Evolutionary conservation across 805 yeast genomes (phyloP).

Genomic region (Sungouiozyma ichnusensis): DNA sequence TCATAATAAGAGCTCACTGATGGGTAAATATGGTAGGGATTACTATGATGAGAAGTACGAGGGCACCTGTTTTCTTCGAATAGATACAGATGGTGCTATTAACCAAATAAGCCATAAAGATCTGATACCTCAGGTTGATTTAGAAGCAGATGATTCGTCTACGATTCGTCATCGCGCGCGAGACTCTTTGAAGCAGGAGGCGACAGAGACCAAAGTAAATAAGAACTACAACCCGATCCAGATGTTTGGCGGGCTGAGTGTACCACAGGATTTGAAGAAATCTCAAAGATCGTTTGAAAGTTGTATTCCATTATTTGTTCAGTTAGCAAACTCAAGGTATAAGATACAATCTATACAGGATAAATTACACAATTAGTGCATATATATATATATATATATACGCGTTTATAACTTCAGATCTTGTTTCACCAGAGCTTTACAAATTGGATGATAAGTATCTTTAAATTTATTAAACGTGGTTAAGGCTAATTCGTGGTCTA

Average conservation of each 20-base stretch:
- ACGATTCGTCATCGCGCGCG: not conserved
- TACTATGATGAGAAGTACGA: conserved; percentile 24
- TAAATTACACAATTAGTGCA: not conserved
- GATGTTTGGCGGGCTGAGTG: not conserved
- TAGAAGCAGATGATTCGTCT: no score
- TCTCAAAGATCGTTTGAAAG: not conserved
- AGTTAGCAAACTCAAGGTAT: not conserved
- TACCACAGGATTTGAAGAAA: not conserved
- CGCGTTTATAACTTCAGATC: conserved; percentile 48
- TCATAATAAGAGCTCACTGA: conserved; percentile 23
- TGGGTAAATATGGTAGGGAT: conserved; percentile 26
- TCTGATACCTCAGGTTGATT: no score
- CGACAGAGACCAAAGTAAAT: no score
- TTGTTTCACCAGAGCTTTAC: conserved; percentile 71
- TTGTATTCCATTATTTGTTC: not conserved
- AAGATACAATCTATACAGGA: not conserved
- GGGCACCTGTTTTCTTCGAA: conserved; percentile 8
- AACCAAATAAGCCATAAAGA: no score
- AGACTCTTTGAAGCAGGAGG: no score
- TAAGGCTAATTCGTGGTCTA: conserved; percentile 56
- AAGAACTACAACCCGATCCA: not conserved
- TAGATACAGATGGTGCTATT: not conserved
- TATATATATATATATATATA: not conserved
- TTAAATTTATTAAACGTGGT: conserved; percentile 51
- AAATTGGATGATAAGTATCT: conserved; percentile 70